Evolutionary conservation across 805 yeast genomes (phyloP).

Genomic region (Zygosaccharomyces rouxii): DNA sequence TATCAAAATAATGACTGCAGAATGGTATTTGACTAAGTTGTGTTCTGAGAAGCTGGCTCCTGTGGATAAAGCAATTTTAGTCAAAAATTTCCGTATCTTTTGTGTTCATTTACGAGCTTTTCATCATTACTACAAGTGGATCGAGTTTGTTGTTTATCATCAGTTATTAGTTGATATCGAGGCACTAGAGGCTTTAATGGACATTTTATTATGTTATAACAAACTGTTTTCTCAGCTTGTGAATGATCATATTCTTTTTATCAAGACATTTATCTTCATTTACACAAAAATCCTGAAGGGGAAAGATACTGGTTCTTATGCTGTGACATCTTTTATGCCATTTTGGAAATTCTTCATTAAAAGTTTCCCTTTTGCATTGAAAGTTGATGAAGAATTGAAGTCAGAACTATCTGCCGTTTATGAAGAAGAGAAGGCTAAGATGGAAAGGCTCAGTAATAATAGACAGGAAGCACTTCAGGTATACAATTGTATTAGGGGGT

Average conservation of each 20-base stretch:
- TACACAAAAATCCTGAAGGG: slow-evolving; percentile 24
- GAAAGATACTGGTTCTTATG: slow-evolving; percentile 23
- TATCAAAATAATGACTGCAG: slow-evolving; percentile 42
- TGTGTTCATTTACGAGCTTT: slow-evolving; percentile 25
- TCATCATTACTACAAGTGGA: slow-evolving; percentile 36
- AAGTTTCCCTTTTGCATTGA: slow-evolving; percentile 28
- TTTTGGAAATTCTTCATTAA: slow-evolving; percentile 35
- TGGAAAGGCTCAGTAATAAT: slow-evolving; percentile 21
- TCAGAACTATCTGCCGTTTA: slow-evolving; percentile 25
- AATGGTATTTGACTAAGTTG: slow-evolving; percentile 45
- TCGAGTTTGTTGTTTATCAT: slow-evolving; percentile 32
- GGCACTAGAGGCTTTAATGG: slow-evolving; percentile 28
- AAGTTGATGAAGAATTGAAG: slow-evolving; percentile 28
- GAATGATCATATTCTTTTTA: slow-evolving; percentile 36
- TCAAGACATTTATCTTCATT: slow-evolving; percentile 30
- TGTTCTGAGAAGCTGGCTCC: slow-evolving; percentile 32
- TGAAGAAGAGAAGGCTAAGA: slow-evolving; percentile 29
- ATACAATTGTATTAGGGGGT: slow-evolving; percentile 16
- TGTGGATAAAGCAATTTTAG: slow-evolving; percentile 18
- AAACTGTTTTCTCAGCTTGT: slow-evolving; percentile 37
- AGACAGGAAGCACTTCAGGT: slow-evolving; percentile 14
- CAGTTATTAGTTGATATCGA: slow-evolving; percentile 29
- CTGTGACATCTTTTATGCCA: slow-evolving; percentile 27
- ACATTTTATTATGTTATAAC: slow-evolving; percentile 28
- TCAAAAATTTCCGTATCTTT: slow-evolving; percentile 23